Conservation (phyloP, 192 early-diverging fungal genomes). For the Jimgerdemannia lactiflua region DNA sequence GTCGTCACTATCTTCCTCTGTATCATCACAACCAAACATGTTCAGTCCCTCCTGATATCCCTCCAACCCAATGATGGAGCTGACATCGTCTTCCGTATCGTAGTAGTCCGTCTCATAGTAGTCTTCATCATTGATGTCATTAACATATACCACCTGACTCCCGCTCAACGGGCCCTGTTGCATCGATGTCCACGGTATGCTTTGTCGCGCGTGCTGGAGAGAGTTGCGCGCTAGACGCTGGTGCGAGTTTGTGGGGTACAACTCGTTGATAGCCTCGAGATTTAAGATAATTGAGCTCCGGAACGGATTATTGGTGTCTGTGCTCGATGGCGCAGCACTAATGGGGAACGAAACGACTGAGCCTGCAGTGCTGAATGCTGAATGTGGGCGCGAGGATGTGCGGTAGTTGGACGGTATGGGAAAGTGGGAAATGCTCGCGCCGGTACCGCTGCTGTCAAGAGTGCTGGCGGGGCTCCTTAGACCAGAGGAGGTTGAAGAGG, state of each 20-base stretch:
- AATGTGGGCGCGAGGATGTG: not conserved
- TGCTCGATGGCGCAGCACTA: not conserved
- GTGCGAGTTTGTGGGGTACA: not conserved
- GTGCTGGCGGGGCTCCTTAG: not conserved
- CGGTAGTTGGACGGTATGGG: not conserved
- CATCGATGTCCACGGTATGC: not conserved
- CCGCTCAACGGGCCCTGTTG: not conserved
- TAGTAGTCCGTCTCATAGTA: not conserved
- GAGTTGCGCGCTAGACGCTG: not conserved
- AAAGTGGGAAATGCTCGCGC: not conserved
- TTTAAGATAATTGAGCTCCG: not conserved
- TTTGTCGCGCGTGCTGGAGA: not conserved
- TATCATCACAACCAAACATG: no score
- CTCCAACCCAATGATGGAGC: not conserved
- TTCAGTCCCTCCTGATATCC: not conserved
- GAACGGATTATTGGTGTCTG: not conserved
- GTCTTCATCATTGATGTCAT: not conserved
- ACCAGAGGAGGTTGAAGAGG: not conserved
- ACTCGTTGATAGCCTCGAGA: not conserved
- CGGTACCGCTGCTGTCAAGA: no score
- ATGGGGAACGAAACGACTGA: not conserved
- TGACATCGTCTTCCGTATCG: not conserved
- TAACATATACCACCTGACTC: not conserved
- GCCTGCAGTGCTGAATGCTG: not conserved
- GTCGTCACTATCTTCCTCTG: not conserved